phyloP scores from a whole-genome alignment of 495 filamentous ascomycete species.

The Gamarada debralockiae region DNA sequence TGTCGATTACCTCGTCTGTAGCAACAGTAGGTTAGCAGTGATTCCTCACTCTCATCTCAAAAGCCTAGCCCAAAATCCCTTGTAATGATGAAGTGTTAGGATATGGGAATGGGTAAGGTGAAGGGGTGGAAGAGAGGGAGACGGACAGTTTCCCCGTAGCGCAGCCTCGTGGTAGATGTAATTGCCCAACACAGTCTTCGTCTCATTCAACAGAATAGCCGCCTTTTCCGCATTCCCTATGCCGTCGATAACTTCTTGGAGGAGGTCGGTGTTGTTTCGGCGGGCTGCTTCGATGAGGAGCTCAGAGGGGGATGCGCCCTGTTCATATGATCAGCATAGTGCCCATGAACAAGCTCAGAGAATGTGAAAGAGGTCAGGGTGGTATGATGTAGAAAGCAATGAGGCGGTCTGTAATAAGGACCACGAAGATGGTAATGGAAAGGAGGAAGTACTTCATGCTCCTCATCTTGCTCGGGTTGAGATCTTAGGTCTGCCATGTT shows the following conservation, averaged over 20 bases:
- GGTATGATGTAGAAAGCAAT: not conserved
- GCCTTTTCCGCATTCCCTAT: constrained; percentile 35
- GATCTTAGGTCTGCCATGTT: constrained; percentile 36
- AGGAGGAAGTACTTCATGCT: constrained; percentile 33
- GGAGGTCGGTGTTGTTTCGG: constrained; percentile 83
- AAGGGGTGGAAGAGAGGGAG: not conserved
- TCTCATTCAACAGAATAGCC: constrained; percentile 74
- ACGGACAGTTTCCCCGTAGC: constrained; percentile 70
- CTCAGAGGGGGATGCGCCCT: constrained; percentile 86
- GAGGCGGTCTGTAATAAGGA: not conserved
- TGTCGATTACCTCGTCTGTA: constrained; percentile 83
- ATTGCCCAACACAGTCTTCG: constrained; percentile 81
- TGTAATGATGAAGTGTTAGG: no score
- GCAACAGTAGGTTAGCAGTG: constrained; percentile 1
- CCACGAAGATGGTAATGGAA: not conserved
- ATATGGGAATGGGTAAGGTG: not conserved
- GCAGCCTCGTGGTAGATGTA: constrained; percentile 88
- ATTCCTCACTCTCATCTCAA: not conserved
- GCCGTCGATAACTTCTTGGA: constrained; percentile 54
- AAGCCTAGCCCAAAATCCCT: no score
- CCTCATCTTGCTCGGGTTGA: constrained; percentile 29
- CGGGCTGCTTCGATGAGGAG: constrained; percentile 90
- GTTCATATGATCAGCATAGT: not conserved
- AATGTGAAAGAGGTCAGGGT: not conserved
- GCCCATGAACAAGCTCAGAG: not conserved